Percentiles rank a stretch among this genome's conserved stretches.
phyloP scores from a whole-genome alignment of 257 asterid species.

The Nicotiana undulata region DNA sequence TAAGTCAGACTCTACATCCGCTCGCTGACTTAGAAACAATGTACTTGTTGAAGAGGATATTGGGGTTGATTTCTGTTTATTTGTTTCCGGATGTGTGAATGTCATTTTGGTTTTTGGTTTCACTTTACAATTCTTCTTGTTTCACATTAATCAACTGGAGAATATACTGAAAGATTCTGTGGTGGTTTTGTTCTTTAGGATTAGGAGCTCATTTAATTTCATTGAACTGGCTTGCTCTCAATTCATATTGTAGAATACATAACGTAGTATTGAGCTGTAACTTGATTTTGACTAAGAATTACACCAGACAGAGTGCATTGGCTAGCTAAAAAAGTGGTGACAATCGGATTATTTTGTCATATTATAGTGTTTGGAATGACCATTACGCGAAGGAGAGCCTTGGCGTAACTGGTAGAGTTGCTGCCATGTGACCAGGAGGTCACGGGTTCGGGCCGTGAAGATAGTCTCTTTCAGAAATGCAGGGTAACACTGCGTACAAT shows the following conservation, averaged over 20 bases:
- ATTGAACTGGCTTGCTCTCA: background rate
- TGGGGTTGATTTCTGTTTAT: background rate
- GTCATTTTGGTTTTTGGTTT: background rate
- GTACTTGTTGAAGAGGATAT: background rate
- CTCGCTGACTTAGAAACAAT: background rate
- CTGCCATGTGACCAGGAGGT: no score
- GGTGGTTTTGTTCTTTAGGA: background rate
- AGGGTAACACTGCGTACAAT: no score
- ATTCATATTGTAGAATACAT: background rate
- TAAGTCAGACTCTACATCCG: no score
- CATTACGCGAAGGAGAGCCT: no score
- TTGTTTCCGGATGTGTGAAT: background rate
- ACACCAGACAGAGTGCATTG: background rate
- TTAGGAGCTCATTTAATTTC: background rate
- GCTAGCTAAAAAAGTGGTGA: background rate
- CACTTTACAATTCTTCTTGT: no score
- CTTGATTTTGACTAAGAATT: background rate
- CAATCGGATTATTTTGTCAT: background rate
- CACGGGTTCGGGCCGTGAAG: no score
- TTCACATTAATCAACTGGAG: background rate
- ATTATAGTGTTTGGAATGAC: background rate
- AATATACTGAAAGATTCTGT: background rate
- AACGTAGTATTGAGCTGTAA: background rate
- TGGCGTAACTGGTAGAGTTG: no score
- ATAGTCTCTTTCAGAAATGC: no score